Percentiles rank a stretch among this genome's conserved stretches.
Conservation (phyloP, 1,139 yeast species). For the Arxiozyma bovina region DNA sequence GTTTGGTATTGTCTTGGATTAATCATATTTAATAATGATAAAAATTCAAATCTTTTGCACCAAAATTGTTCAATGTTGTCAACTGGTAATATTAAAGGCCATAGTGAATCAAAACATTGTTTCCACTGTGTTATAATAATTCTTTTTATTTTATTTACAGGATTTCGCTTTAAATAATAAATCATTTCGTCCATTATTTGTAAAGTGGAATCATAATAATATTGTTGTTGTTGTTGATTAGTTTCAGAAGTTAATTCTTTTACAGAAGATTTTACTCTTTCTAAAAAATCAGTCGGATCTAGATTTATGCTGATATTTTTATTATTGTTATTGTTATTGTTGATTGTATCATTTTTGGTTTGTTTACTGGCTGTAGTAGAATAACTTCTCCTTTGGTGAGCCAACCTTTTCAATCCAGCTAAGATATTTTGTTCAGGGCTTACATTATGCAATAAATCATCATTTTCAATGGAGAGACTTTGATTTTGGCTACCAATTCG, state of each 20-base stretch:
- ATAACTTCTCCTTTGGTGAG: slow-evolving; percentile 22
- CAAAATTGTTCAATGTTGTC: slow-evolving; percentile 12
- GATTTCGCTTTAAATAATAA: slow-evolving; percentile 1
- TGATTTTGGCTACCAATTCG: not conserved
- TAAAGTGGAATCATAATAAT: not conserved
- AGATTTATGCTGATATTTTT: not conserved
- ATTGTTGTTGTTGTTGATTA: not conserved
- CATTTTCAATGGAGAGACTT: not conserved
- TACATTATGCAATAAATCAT: slow-evolving; percentile 1
- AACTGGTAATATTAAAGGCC: slow-evolving; percentile 17
- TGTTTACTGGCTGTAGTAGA: slow-evolving; percentile 5
- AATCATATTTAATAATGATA: slow-evolving; percentile 12
- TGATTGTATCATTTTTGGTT: too few species aligned
- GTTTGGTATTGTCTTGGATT: slow-evolving; percentile 8
- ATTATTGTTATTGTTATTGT: not conserved
- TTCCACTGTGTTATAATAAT: slow-evolving; percentile 12
- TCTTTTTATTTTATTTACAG: slow-evolving; percentile 3
- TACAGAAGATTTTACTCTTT: not conserved
- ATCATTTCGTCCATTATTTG: not conserved
- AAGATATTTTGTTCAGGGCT: slow-evolving; percentile 22
- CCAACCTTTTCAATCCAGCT: slow-evolving; percentile 23
- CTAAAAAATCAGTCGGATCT: not conserved
- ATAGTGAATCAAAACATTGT: slow-evolving; percentile 13
- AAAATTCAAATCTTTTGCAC: slow-evolving; percentile 15
- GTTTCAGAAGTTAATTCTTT: not conserved